phyloP scores from a whole-genome alignment of 768 basidiomycete species.

The Crepidotus variabilis region DNA sequence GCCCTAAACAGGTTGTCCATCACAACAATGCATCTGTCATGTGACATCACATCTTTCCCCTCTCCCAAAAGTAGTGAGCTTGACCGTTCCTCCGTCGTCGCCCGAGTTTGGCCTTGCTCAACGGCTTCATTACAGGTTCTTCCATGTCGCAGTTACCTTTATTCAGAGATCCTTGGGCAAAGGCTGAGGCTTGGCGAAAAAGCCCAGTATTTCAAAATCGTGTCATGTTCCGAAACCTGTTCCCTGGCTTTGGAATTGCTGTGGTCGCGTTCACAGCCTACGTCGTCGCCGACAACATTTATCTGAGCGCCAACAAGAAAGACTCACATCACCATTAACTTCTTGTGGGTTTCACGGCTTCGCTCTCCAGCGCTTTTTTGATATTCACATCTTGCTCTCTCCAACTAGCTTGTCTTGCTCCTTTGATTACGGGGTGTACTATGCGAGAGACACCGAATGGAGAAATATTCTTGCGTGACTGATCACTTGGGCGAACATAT shows the following conservation, averaged over 20 bases:
- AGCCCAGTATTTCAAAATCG: conserved; percentile 84
- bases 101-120: not conserved
- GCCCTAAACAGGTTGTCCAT: conserved; percentile 52
- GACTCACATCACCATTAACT: conserved; percentile 24
- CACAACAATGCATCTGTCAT: conserved; percentile 12
- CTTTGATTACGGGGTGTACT: too few species aligned
- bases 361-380: not conserved
- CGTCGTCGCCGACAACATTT: conserved; percentile 78
- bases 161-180: conserved; percentile 94
- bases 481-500: not conserved
- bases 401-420: too few species aligned
- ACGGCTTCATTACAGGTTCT: not conserved
- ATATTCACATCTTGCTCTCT: too few species aligned
- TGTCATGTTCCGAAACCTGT: conserved; percentile 84
- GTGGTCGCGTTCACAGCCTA: conserved; percentile 90
- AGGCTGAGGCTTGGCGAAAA: conserved; percentile 89
- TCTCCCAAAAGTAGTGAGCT: not conserved
- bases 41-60: not conserved
- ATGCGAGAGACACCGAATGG: too few species aligned
- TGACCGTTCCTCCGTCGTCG: not conserved
- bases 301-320: conserved; percentile 30
- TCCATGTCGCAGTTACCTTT: conserved; percentile 65
- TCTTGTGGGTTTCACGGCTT: not conserved
- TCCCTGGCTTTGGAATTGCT: conserved; percentile 94
- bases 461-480: too few species aligned